Evolutionary conservation across 2,329 filamentous ascomycete genomes (phyloP).

Genomic region (Didymosphaeria variabile): DNA sequence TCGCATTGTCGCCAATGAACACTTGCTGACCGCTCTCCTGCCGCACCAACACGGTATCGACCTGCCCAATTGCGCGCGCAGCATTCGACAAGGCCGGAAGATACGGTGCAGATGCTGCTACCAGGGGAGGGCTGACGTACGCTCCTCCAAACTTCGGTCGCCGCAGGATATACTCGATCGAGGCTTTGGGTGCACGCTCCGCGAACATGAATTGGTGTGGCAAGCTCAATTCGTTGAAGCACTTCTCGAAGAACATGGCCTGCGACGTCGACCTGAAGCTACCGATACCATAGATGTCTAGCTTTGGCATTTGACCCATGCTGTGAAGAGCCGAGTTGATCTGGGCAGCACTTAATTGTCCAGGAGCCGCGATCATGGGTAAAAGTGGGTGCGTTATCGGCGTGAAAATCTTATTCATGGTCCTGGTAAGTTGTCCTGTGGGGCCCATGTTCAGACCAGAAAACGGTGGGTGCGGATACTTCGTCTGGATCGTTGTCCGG

Average conservation of each 20-base stretch:
- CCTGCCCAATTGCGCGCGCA: constrained; percentile 78
- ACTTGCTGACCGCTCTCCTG: constrained; percentile 49
- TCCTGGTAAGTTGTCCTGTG: constrained; percentile 83
- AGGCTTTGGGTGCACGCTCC: constrained; percentile 72
- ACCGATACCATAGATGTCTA: constrained; percentile 81
- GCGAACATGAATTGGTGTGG: constrained; percentile 81
- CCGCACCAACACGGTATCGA: constrained; percentile 80
- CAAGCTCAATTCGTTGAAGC: constrained; percentile 72
- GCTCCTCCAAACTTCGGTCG: constrained; percentile 83
- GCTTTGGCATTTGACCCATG: constrained; percentile 81
- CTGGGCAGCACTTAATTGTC: constrained; percentile 84
- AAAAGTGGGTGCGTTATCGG: constrained; percentile 87
- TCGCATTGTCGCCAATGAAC: constrained; percentile 81
- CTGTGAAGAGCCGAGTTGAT: constrained; percentile 82
- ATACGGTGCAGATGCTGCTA: constrained; percentile 63
- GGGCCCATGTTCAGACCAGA: constrained; percentile 90
- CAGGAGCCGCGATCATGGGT: constrained; percentile 84
- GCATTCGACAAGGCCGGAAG: constrained; percentile 76
- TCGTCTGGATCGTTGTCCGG: constrained; percentile 75
- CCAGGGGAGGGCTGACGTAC: constrained; percentile 77
- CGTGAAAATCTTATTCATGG: constrained; percentile 85
- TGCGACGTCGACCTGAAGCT: constrained; percentile 77
- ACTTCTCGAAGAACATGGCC: constrained; percentile 82
- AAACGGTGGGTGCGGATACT: constrained; percentile 76
- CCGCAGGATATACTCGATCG: constrained; percentile 75